These are phyloP conservation scores for Pholiota molesta DNA, from an alignment of 768 basidiomycete species.

Conservation along the genomic window DNA sequence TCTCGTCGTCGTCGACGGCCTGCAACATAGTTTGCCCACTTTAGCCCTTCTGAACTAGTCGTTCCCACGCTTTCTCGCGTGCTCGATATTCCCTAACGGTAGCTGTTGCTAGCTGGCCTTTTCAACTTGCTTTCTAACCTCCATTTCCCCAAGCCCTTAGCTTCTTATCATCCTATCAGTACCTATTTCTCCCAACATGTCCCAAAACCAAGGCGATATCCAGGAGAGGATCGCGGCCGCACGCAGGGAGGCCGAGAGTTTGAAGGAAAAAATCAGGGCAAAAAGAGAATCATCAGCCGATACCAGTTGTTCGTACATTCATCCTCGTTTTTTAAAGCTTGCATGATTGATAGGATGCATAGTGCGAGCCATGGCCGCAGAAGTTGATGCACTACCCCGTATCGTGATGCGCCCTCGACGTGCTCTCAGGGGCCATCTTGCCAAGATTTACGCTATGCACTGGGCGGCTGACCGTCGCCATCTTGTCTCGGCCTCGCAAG, in stretches of 20 bases:
- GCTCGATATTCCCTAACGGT: slow-evolving; percentile 20
- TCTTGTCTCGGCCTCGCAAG: slow-evolving; percentile 98
- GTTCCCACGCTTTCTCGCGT: slow-evolving; percentile 27
- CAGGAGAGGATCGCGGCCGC: slow-evolving; percentile 95
- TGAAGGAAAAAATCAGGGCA: slow-evolving; percentile 98
- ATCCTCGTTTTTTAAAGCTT: slow-evolving; percentile 16
- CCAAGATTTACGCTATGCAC: slow-evolving; percentile 99
- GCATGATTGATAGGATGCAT: slow-evolving; percentile 13
- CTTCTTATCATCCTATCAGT: not conserved
- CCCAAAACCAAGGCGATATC: slow-evolving; percentile 81
- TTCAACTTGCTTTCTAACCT: slow-evolving; percentile 20
- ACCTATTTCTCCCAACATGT: slow-evolving; percentile 46
- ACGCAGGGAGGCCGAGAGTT: slow-evolving; percentile 91
- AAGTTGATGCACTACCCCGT: slow-evolving; percentile 93
- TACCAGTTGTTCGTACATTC: slow-evolving; percentile 79
- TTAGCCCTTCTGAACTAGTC: slow-evolving; percentile 14
- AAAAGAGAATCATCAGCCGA: slow-evolving; percentile 98
- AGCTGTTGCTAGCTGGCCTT: slow-evolving; percentile 19
- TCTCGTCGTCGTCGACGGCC: slow-evolving; percentile 14
- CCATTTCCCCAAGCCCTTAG: slow-evolving; percentile 10
- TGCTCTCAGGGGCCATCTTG: slow-evolving; percentile 94
- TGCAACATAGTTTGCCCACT: slow-evolving; percentile 6
- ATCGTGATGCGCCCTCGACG: slow-evolving; percentile 97
- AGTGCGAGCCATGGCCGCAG: slow-evolving; percentile 99
- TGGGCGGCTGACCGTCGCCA: slow-evolving; percentile 98